Evolutionary conservation across 768 basidiomycete species (phyloP), one percentile per base, ranked within the genome.

Genomic region (Boletus barrowsii): DNA sequence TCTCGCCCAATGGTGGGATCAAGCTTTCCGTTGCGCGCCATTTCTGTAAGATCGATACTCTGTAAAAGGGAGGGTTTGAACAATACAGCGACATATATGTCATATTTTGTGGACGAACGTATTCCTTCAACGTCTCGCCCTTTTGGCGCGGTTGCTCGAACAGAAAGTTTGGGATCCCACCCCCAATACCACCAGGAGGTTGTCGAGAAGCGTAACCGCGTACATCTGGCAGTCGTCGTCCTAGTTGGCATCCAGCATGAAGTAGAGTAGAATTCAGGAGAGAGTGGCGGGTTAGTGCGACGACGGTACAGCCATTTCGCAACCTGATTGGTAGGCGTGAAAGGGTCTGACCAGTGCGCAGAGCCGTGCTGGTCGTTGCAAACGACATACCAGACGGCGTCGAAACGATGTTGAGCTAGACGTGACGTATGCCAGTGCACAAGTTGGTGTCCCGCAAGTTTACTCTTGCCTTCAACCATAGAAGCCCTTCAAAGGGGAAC

Each of bases 1-100:
- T 93, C 91, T 64, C 91, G 74, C 4, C 93, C 93, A 68, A 97
- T 97, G 7, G 84, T 86, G 1, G 93, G 93, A 68, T 97, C 93
- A 3, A 96, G 75, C 67, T 94, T 93, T 29, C 94, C 93, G 33
- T 86, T 75, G 59, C 76, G 82, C 3, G 93, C 93, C 62, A 93
- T 74, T 61, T 93, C 86, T 0, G 92, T 97, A 26, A 95, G 70
- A 63, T 96, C 93, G 2, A 85, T 76, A 58, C 89, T 90, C 90
- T 92, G 54, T 4, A 36, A 24, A 26, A 39, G n/a, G 36, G 14
- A 39, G n/a, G 17, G 30, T 11, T 18, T 45, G n/a, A 46, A 41
- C 15, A 22, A 41, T 8, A 18, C n/a, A 29, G 6, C 18, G 52
- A 56, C 39, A 17, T 29, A 48, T 30, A 35, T 14, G 13, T 35